Base-by-base conservation (phyloP, 768 basidiomycete species). In the Amanita polypyramis region DNA sequence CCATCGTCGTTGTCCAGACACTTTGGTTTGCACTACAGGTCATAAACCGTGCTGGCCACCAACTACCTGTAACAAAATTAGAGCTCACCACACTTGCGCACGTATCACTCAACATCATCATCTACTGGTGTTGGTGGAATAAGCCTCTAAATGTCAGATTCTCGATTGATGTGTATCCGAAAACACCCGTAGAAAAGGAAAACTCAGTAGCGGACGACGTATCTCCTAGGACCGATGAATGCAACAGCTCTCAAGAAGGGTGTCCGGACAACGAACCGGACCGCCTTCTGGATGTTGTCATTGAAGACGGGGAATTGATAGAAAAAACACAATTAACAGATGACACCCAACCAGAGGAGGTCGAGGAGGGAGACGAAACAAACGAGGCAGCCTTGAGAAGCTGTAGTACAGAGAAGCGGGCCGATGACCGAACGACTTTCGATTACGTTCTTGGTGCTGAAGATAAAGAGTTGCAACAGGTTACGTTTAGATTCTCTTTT, bases 1-100 rank as follows among this genome's bases (percentile, higher is more conserved):
- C 37, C 0, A 23, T 70, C 12, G 60, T 59, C 23, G 11, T 64
- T 14, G 12, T 62, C 5, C 68, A 70, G 49, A 58, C 60, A 4
- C 17, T 44, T 3, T 67, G 65, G 62, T 69, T 69, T 51, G 51
- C 60, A 20, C 4, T 58, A 23, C 60, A 63, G 21, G 60, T 55
- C 29, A 52, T 63, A n/a, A 52, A 56, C 2, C 60, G 67, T 9
- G 37, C 30, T 6, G 37, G 21, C 0, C 49, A 56, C 17, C 38
- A 50, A 0, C 56, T 67, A 7, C 55, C 58, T 0, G 39, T 68
- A 2, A 62, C 60, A 2, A 58, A 64, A 25, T 56, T 70, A 3
- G 65, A 70, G 54, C 32, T 68, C 7, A 29, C 54, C 7, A 66
- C 66, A 0, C 42, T 67, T 14, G 63, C 64, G 7, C 59, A 62